Conservation (phyloP, 2,329 filamentous ascomycete species). For the Botrytis porri region DNA sequence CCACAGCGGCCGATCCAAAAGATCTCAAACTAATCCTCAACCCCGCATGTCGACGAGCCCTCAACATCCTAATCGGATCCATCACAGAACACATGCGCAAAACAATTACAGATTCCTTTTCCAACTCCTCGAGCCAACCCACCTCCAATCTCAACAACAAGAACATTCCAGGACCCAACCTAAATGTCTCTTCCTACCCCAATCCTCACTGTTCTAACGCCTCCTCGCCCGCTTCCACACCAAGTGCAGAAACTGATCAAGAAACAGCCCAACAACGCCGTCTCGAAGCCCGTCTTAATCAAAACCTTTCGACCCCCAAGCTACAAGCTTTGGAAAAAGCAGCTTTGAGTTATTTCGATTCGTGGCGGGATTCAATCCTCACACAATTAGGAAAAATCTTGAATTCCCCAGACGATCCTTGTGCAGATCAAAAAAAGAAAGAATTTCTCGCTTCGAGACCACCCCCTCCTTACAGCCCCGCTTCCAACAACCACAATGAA, state of each 20-base stretch:
- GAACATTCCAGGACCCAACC: background rate
- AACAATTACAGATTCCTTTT: slow-evolving; percentile 45
- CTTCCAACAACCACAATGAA: slow-evolving; percentile 18
- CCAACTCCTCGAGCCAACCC: slow-evolving; percentile 24
- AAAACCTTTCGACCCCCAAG: slow-evolving; percentile 27
- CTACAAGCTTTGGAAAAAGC: slow-evolving; percentile 46
- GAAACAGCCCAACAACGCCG: slow-evolving; percentile 25
- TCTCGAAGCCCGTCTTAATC: slow-evolving; percentile 30
- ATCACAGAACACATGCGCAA: slow-evolving; percentile 54
- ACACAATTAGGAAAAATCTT: slow-evolving; percentile 66
- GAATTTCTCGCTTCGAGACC: slow-evolving; percentile 33
- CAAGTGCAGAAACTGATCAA: background rate
- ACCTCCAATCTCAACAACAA: background rate
- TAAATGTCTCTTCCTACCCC: background rate
- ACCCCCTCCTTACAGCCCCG: slow-evolving; percentile 27
- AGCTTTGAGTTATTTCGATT: slow-evolving; percentile 67
- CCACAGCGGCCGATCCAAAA: slow-evolving; percentile 29
- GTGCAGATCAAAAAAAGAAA: slow-evolving; percentile 45
- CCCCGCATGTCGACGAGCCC: slow-evolving; percentile 49
- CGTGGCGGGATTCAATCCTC: slow-evolving; percentile 74
- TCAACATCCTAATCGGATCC: slow-evolving; percentile 50
- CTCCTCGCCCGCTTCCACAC: background rate
- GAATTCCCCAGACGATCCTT: slow-evolving; percentile 46
- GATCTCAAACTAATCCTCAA: slow-evolving; percentile 49
- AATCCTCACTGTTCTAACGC: background rate